A percentile compares a stretch with the other conserved stretches of the same genome.
Evolutionary conservation across 2,329 filamentous ascomycete genomes (phyloP).

Genomic region (Clarireedia paspali): DNA sequence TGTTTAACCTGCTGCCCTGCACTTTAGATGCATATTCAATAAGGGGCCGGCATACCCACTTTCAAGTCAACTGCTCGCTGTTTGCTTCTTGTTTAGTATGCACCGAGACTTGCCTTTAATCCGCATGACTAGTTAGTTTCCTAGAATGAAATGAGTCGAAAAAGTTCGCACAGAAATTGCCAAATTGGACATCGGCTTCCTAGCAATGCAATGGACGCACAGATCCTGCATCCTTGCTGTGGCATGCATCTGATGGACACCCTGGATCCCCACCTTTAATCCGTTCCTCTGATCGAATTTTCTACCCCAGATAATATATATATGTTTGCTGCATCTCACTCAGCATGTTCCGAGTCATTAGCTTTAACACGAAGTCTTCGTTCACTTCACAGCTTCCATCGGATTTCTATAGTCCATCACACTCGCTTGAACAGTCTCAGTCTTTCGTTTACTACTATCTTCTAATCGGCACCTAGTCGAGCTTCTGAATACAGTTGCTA

Average conservation of each 20-base stretch:
- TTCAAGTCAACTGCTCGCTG: too few relatives aligned
- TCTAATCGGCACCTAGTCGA: neutral
- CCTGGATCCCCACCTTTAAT: neutral
- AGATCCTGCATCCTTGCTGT: constrained; percentile 8
- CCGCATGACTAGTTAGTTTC: too few relatives aligned
- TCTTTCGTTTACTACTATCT: neutral
- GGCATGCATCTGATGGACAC: neutral
- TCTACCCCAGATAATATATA: neutral
- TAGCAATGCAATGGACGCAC: constrained; percentile 4
- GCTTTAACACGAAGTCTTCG: neutral
- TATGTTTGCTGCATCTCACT: neutral
- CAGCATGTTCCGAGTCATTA: neutral
- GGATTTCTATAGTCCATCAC: neutral
- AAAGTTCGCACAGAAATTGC: too few relatives aligned
- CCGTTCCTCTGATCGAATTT: neutral
- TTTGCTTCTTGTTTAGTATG: too few relatives aligned
- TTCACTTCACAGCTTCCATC: neutral
- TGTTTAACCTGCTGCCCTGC: too few relatives aligned
- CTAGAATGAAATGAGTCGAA: too few relatives aligned
- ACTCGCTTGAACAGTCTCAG: constrained; percentile 2
- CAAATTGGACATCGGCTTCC: neutral
- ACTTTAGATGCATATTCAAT: too few relatives aligned
- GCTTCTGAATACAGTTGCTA: neutral
- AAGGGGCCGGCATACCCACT: too few relatives aligned
- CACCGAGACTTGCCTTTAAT: too few relatives aligned